A percentile compares a stretch with the other conserved stretches of the same genome.
Evolutionary conservation across 306 rosid species (phyloP).

Genomic region (Sophora flavescens): DNA sequence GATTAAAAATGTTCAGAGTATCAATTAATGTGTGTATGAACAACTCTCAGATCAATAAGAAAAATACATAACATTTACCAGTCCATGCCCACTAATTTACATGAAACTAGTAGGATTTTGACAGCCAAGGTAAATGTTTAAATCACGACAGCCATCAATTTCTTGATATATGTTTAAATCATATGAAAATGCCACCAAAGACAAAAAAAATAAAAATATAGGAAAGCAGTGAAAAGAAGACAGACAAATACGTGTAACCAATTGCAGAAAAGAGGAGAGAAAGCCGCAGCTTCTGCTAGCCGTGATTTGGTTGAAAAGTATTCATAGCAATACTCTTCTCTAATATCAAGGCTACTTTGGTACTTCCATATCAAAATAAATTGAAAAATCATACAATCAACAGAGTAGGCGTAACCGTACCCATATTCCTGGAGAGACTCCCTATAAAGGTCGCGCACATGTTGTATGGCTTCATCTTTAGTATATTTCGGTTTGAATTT

Average conservation of each 20-base stretch:
- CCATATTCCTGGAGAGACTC: conserved; percentile 76
- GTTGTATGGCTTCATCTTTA: conserved; percentile 81
- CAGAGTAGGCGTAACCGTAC: conserved; percentile 49
- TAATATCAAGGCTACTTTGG: conserved; percentile 31
- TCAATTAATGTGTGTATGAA: not conserved
- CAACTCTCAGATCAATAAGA: conserved; percentile 22
- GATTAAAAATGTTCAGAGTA: conserved; percentile 18
- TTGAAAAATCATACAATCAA: conserved; percentile 31
- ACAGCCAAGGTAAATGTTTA: not conserved
- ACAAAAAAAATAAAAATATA: not conserved
- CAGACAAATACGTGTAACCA: conserved; percentile 6
- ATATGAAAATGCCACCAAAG: conserved; percentile 4
- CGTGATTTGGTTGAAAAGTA: not conserved
- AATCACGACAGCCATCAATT: not conserved
- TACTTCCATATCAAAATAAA: conserved; percentile 39
- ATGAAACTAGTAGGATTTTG: conserved; percentile 29
- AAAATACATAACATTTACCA: conserved; percentile 9
- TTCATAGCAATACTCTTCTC: conserved; percentile 2
- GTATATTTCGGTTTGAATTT: conserved; percentile 85
- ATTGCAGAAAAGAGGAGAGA: conserved; percentile 19
- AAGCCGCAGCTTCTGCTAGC: conserved; percentile 21
- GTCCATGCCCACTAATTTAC: conserved; percentile 32
- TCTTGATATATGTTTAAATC: conserved; percentile 29
- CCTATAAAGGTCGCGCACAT: conserved; percentile 75
- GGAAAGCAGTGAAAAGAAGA: not conserved